Conservation (phyloP, 176 grass and related monocot species). For the Cenchrus purpureus region DNA sequence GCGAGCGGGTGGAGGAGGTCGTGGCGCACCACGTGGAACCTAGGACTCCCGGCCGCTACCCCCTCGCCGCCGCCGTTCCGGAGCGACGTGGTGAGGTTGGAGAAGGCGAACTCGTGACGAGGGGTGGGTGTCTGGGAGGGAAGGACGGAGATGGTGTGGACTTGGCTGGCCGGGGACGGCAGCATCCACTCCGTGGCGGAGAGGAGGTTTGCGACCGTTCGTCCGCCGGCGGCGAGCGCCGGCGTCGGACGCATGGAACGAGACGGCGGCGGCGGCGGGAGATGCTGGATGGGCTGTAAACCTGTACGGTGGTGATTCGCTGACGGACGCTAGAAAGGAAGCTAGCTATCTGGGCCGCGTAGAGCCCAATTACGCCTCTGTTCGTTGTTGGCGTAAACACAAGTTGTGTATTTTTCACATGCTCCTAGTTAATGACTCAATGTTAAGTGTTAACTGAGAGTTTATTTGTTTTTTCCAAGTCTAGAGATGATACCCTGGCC, state of each 20-base stretch:
- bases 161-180: slow-evolving; percentile 57
- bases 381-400: neutral
- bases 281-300: neutral
- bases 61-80: slow-evolving; percentile 8
- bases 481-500: too few species aligned
- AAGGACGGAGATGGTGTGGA: slow-evolving; percentile 66
- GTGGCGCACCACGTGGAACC: slow-evolving; percentile 71
- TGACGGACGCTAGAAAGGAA: neutral
- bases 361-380: neutral
- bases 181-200: slow-evolving; percentile 71
- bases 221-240: slow-evolving; percentile 44
- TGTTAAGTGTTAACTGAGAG: too few species aligned
- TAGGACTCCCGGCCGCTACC: neutral
- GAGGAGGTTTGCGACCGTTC: slow-evolving; percentile 40
- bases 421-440: too few species aligned
- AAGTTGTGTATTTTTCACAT: neutral
- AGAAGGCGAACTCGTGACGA: slow-evolving; percentile 44
- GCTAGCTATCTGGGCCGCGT: neutral
- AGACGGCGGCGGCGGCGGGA: slow-evolving; percentile 9
- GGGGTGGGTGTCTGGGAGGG: slow-evolving; percentile 18
- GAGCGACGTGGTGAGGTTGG: slow-evolving; percentile 51
- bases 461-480: too few species aligned
- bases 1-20: slow-evolving; percentile 89
- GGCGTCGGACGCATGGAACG: slow-evolving; percentile 38
- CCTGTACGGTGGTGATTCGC: neutral